Base-by-base conservation (phyloP, 176 grass and related monocot species). In the Dendrocalamus sinicus region DNA sequence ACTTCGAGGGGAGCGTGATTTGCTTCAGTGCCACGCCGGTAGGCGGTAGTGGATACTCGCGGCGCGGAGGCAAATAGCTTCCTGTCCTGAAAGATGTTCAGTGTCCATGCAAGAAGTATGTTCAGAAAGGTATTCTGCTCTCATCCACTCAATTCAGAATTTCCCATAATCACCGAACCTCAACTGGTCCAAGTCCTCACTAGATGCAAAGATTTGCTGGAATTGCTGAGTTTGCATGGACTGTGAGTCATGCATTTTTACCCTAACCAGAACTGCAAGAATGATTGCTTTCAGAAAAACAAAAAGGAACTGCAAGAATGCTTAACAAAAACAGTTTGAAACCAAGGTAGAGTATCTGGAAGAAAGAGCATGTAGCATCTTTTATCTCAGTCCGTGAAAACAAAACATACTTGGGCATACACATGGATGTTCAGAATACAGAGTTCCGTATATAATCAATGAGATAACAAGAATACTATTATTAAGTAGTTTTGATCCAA, bases 401-500 rank as follows among this genome's bases (percentile, higher is more conserved):
- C 8, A 66, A 73, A 64, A 15, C 20, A 62, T 43, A 51, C 10
- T 86, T 46, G 9, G 9, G 40, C 32, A 82, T 59, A 69, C 44
- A 55, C 35, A 80, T 40, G 16, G 22, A 87, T 70, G 48, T 83
- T 82, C 28, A n/a, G 26, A 66, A 67, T 51, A 73, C 69, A 69
- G 6, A 62, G 11, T 71, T 76, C 81, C 53, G 35, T n/a, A 54
- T 58, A 72, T 26, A 44, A 70, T 7, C 23, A 55, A 75, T 55
- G 32, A 57, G 8, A 84, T 59, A 76, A 76, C 62, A 79, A 19
- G 8, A 45, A 59, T 59, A 19, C 8, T 61, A 77, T 84, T 84
- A 86, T 85, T 80, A 9, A 48, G 72, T 17, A 30, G 41, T 60
- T 82, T 32, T 87, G 22, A 51, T 45, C 10, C 76, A 77, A 71